Evolutionary conservation across 2,329 filamentous ascomycete species (phyloP).

Genomic region (Sporothrix brasiliensis): DNA sequence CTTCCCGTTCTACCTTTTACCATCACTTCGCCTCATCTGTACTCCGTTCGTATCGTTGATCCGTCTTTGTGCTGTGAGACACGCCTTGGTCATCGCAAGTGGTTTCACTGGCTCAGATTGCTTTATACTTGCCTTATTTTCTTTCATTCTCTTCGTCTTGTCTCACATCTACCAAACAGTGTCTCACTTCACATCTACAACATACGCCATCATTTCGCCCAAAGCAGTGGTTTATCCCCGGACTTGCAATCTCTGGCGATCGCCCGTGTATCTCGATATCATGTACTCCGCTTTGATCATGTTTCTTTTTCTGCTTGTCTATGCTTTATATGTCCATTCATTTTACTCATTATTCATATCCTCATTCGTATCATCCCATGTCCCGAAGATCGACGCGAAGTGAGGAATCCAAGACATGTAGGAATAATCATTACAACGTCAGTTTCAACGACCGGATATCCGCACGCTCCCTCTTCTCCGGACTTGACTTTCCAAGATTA

Average conservation of each 20-base stretch:
- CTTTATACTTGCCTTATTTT: neutral
- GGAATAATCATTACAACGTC: conserved; percentile 7
- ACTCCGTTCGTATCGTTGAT: neutral
- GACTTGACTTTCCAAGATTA: neutral
- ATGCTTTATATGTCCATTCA: neutral
- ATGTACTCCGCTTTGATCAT: neutral
- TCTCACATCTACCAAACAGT: neutral
- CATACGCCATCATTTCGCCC: conserved; percentile 10
- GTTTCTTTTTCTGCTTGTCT: neutral
- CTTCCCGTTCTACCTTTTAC: neutral
- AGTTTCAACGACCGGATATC: neutral
- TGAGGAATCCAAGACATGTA: conserved; percentile 4
- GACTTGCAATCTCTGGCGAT: neutral
- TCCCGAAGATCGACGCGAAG: conserved; percentile 7
- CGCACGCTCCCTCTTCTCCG: neutral
- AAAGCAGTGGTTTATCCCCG: conserved; percentile 20
- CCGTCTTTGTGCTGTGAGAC: conserved; percentile 22
- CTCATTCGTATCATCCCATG: neutral
- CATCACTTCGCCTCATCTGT: neutral
- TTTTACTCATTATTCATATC: neutral
- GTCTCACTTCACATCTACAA: conserved; percentile 10
- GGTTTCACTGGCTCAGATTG: neutral
- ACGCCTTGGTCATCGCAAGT: conserved; percentile 19
- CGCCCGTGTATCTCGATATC: neutral
- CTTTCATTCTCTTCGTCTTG: neutral